Evolutionary conservation across 805 yeast species (phyloP).

Genomic region (Candida loeiensis): DNA sequence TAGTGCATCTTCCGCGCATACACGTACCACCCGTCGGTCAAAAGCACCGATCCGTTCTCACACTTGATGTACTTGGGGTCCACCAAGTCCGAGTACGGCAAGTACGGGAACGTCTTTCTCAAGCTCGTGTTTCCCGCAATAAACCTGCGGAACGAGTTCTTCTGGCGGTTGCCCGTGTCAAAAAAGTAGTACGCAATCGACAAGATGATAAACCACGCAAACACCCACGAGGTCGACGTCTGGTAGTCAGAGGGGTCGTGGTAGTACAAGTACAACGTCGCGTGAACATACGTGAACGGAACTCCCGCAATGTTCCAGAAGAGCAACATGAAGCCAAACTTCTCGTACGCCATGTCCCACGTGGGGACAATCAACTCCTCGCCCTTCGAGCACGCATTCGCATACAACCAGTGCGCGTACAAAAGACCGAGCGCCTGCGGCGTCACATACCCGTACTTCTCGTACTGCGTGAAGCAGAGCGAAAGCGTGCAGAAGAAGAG

Average conservation of each 20-base stretch:
- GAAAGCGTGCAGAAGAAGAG: constrained; percentile 74
- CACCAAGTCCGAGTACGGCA: constrained; percentile 77
- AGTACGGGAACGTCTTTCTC: constrained; percentile 90
- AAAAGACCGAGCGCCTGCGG: constrained; percentile 72
- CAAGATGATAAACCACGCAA: constrained; percentile 52
- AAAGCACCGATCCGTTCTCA: constrained; percentile 75
- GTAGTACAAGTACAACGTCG: constrained; percentile 77
- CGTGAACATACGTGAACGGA: constrained; percentile 95
- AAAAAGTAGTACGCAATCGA: constrained; percentile 82
- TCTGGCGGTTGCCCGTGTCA: constrained; percentile 93
- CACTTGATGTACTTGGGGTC: constrained; percentile 85
- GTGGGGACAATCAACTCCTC: constrained; percentile 96
- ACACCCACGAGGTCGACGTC: constrained; percentile 63
- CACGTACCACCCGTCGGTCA: constrained; percentile 92
- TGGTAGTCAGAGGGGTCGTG: constrained; percentile 82
- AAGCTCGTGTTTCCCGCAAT: constrained; percentile 73
- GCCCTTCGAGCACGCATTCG: constrained; percentile 96
- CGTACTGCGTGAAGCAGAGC: constrained; percentile 74
- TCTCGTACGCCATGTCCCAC: constrained; percentile 99
- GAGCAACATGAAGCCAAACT: constrained; percentile 97
- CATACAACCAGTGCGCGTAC: constrained; percentile 89
- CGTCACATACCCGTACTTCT: constrained; percentile 71
- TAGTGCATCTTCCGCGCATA: constrained; percentile 93
- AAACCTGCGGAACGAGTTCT: constrained; percentile 82
- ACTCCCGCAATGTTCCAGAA: constrained; percentile 99